Percentiles rank a stretch among this genome's conserved stretches.
Conservation (phyloP, 2,329 filamentous ascomycete genomes). For the Aspergillus puulaauensis region DNA sequence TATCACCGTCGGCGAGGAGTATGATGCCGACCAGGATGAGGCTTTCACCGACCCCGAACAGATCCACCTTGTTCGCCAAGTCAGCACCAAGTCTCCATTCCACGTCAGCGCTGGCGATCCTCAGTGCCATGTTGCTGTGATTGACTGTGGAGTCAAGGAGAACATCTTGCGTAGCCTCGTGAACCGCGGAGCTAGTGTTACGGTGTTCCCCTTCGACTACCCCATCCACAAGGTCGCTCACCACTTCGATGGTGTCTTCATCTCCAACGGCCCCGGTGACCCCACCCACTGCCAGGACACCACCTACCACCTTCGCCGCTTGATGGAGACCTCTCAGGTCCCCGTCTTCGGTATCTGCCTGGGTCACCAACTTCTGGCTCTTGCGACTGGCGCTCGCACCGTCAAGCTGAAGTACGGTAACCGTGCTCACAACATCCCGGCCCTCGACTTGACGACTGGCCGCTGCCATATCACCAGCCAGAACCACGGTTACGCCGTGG, state of each 20-base stretch:
- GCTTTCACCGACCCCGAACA: constrained; percentile 91
- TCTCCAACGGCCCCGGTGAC: constrained; percentile 97
- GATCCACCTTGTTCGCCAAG: constrained; percentile 93
- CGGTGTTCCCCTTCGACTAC: constrained; percentile 94
- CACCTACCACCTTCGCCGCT: constrained; percentile 82
- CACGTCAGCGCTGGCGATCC: constrained; percentile 83
- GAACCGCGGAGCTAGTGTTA: constrained; percentile 85
- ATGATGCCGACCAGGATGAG: constrained; percentile 97
- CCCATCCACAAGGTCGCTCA: constrained; percentile 97
- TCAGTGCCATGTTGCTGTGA: constrained; percentile 84
- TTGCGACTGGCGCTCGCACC: constrained; percentile 83
- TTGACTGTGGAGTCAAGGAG: constrained; percentile 99
- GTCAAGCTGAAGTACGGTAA: constrained; percentile 99
- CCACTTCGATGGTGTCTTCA: constrained; percentile 98
- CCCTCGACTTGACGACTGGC: constrained; percentile 88
- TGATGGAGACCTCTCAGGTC: constrained; percentile 88
- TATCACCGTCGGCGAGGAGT: constrained; percentile 94
- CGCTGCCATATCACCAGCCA: constrained; percentile 98
- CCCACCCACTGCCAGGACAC: constrained; percentile 95
- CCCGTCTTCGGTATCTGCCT: constrained; percentile 98
- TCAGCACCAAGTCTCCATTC: constrained; percentile 98
- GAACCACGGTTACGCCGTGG: constrained; percentile 97
- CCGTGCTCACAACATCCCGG: constrained; percentile 97
- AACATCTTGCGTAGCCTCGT: constrained; percentile 97
- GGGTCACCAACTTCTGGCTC: constrained; percentile 90